These are phyloP conservation scores for Podospora australis DNA, from an alignment of 495 filamentous ascomycete species.

Conservation along the genomic window DNA sequence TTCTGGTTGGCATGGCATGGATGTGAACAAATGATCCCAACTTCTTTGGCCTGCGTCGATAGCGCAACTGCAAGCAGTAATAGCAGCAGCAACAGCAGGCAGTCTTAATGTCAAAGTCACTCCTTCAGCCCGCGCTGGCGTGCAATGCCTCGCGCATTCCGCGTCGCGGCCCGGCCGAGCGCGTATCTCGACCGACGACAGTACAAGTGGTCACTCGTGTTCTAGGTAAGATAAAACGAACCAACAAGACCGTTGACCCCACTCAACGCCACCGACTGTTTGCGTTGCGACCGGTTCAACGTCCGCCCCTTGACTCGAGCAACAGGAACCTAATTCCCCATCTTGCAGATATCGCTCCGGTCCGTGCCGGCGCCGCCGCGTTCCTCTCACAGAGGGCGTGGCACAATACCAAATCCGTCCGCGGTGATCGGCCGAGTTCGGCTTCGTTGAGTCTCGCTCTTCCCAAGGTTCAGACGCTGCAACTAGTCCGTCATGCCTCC, in stretches of 20 bases:
- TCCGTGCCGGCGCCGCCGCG: conserved; percentile 8
- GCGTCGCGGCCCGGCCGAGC: conserved; percentile 9
- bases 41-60: conserved; percentile 15
- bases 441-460: conserved; percentile 18
- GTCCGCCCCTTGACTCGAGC: not conserved
- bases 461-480: conserved; percentile 15
- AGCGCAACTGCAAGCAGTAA: conserved; percentile 18
- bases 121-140: conserved; percentile 22
- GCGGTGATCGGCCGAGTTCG: conserved; percentile 9
- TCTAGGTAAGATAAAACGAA: conserved; percentile 24
- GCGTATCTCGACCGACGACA: not conserved
- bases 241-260: too few species aligned
- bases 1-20: not conserved
- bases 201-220: conserved; percentile 7
- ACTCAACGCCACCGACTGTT: not conserved
- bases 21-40: conserved; percentile 21
- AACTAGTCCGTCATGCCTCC: conserved; percentile 30
- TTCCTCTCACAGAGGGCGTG: conserved; percentile 28
- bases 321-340: conserved; percentile 7
- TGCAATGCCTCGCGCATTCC: conserved; percentile 16
- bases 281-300: not conserved
- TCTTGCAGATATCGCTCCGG: conserved; percentile 9
- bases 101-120: conserved; percentile 19
- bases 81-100: too few species aligned
- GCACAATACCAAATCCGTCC: conserved; percentile 19